Evolutionary conservation across 2,329 filamentous ascomycete genomes (phyloP).

Genomic region (Aspergillus proliferans): DNA sequence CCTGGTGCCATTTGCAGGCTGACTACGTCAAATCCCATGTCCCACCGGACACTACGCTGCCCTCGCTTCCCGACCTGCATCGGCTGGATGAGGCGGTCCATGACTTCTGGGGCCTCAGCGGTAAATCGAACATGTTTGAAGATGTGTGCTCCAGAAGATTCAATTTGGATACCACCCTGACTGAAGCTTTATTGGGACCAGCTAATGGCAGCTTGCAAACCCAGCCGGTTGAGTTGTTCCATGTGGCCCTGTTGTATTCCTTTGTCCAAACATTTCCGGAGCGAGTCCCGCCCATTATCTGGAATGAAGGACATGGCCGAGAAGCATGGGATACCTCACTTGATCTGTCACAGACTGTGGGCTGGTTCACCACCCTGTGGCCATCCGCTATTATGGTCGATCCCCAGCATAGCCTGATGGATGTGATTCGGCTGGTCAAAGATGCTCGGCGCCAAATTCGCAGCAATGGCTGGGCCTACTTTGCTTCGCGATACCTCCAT

Average conservation of each 20-base stretch:
- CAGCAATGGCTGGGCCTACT: conserved; percentile 35
- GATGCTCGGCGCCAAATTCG: conserved; percentile 30
- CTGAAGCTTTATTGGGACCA: conserved; percentile 1
- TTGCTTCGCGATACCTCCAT: conserved; percentile 30
- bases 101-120: conserved; percentile 40
- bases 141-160: conserved; percentile 3
- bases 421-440: conserved; percentile 22
- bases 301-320: conserved; percentile 15
- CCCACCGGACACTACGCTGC: conserved; percentile 58
- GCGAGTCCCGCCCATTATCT: conserved; percentile 11
- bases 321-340: conserved; percentile 12
- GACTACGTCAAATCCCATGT: conserved; percentile 69
- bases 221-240: conserved; percentile 10
- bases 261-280: conserved; percentile 10
- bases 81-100: conserved; percentile 11
- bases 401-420: neutral
- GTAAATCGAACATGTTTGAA: conserved; percentile 1
- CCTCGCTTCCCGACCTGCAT: neutral
- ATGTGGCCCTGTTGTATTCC: conserved; percentile 7
- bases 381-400: conserved; percentile 5
- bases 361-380: conserved; percentile 16
- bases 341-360: conserved; percentile 13
- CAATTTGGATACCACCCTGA: neutral
- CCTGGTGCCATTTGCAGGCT: conserved; percentile 19
- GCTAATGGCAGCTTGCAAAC: conserved; percentile 1